Conservation (phyloP, 306 rosid genomes). For the Ochetophila trinervis region DNA sequence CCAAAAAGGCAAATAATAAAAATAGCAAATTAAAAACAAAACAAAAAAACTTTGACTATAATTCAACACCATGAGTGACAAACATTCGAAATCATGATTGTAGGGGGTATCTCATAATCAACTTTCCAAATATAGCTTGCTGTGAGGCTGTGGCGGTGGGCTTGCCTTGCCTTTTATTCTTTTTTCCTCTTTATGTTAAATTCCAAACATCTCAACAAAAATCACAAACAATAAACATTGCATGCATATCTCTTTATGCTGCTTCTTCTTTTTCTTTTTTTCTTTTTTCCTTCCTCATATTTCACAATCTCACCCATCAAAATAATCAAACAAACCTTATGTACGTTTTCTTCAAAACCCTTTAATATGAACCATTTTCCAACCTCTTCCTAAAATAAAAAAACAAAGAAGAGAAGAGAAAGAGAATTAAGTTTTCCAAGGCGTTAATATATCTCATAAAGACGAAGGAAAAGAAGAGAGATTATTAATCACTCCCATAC, state of each 20-base stretch:
- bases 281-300: slow-evolving; percentile 11
- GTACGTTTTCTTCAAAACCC: slow-evolving; percentile 36
- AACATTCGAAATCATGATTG: slow-evolving; percentile 25
- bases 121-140: slow-evolving; percentile 11
- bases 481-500: slow-evolving; percentile 34
- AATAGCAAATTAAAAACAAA: background rate
- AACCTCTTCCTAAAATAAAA: slow-evolving; percentile 15
- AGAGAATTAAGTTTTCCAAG: slow-evolving; percentile 5
- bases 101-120: slow-evolving; percentile 11
- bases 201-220: slow-evolving; percentile 29
- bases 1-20: background rate
- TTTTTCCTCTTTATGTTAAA: slow-evolving; percentile 26
- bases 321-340: slow-evolving; percentile 17
- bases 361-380: slow-evolving; percentile 36
- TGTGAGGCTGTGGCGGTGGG: no score
- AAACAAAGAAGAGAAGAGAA: slow-evolving; percentile 16
- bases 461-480: slow-evolving; percentile 74
- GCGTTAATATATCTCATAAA: slow-evolving; percentile 34
- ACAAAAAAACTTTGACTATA: slow-evolving; percentile 32
- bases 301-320: slow-evolving; percentile 37
- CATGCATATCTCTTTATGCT: slow-evolving; percentile 34
- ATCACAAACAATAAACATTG: slow-evolving; percentile 26
- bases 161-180: slow-evolving; percentile 1
- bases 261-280: slow-evolving; percentile 6
- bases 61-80: slow-evolving; percentile 30